phyloP scores from a whole-genome alignment of 2,329 filamentous ascomycete species.

The Aspergillus amoenus region DNA sequence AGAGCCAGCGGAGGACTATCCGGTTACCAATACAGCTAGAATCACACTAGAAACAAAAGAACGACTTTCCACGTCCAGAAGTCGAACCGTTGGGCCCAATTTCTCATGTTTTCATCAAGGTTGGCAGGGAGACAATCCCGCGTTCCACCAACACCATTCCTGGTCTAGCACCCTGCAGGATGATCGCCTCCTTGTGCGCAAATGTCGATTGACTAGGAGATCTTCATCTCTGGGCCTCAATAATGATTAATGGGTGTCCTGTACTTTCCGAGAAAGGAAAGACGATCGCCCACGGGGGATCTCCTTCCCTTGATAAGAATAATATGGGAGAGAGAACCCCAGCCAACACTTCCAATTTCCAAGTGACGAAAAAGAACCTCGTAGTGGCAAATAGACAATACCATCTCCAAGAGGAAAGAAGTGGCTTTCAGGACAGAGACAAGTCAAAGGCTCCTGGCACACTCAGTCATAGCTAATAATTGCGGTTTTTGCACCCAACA shows the following conservation, averaged over 20 bases:
- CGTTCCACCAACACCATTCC: conserved; percentile 12
- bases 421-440: neutral
- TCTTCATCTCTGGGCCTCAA: neutral
- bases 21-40: conserved; percentile 18
- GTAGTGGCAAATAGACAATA: neutral
- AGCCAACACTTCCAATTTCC: no score
- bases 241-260: neutral
- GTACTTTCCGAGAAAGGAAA: neutral
- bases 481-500: neutral
- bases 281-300: conserved; percentile 1
- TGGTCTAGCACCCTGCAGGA: neutral
- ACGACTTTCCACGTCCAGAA: conserved; percentile 3
- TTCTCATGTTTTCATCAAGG: neutral
- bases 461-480: neutral
- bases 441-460: neutral
- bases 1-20: conserved; percentile 5
- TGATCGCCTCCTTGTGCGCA: neutral
- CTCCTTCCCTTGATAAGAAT: neutral
- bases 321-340: neutral
- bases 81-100: conserved; percentile 14
- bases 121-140: conserved; percentile 17
- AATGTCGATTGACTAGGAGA: neutral
- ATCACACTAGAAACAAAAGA: conserved; percentile 18
- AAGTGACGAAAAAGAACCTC: neutral
- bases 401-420: neutral